phyloP scores from a whole-genome alignment of 176 grass and related monocot species.

The Themeda triandra region DNA sequence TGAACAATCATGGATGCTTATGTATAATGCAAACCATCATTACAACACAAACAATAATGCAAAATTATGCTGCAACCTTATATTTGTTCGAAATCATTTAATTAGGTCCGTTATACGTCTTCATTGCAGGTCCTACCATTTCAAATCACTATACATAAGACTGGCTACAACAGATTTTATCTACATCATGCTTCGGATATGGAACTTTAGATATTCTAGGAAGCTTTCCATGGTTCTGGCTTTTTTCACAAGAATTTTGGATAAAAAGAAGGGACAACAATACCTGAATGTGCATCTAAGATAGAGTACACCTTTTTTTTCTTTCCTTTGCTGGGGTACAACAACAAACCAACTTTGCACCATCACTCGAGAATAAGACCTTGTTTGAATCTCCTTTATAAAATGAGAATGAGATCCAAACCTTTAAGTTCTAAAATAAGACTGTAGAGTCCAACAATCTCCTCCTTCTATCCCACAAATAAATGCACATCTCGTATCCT shows the following conservation, averaged over 20 bases:
- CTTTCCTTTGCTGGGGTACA: neutral
- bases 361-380: neutral
- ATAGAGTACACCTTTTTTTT: neutral
- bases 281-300: neutral
- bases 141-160: neutral
- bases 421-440: neutral
- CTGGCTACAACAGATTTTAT: neutral
- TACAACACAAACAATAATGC: neutral
- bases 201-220: neutral
- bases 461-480: no score
- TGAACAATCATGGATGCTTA: neutral
- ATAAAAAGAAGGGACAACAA: neutral
- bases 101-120: neutral
- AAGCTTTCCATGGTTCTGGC: neutral
- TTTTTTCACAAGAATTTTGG: neutral
- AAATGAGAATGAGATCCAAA: neutral
- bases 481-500: no score
- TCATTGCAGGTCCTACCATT: neutral
- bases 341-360: neutral
- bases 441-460: neutral
- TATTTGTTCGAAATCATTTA: neutral
- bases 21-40: neutral
- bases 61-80: neutral
- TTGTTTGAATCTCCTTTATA: neutral
- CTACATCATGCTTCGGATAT: neutral